These are phyloP conservation scores for Trichosporon inkin DNA, from an alignment of 1,284 basidiomycete genomes.

Conservation along the genomic window DNA sequence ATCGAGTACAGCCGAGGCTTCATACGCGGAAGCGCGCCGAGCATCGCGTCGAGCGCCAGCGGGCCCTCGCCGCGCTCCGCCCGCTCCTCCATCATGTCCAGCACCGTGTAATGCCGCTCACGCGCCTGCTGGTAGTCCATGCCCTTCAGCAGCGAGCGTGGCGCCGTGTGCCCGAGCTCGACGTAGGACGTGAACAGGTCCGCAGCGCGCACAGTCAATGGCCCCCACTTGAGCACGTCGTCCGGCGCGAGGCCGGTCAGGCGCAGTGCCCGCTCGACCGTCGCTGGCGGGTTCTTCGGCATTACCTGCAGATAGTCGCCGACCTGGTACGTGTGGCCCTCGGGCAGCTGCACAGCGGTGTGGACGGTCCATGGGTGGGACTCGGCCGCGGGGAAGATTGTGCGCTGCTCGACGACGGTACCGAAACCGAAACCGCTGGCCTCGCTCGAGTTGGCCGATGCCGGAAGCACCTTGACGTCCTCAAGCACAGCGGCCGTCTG, in stretches of 20 bases:
- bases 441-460: not conserved
- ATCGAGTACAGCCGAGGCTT: conserved; percentile 57
- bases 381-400: not conserved
- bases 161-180: conserved; percentile 43
- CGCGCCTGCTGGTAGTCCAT: conserved; percentile 19
- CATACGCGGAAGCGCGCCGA: conserved; percentile 52
- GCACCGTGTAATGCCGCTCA: conserved; percentile 12
- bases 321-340: conserved; percentile 49
- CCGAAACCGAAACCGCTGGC: not conserved
- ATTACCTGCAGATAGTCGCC: conserved; percentile 56
- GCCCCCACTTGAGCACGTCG: conserved; percentile 24
- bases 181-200: conserved; percentile 53
- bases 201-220: conserved; percentile 47
- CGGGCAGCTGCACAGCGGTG: conserved; percentile 54
- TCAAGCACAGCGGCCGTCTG: not conserved
- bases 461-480: conserved; percentile 1
- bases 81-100: conserved; percentile 26
- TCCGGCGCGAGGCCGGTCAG: conserved; percentile 6
- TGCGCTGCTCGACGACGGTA: not conserved
- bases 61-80: conserved; percentile 25
- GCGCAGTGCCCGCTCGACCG: conserved; percentile 49
- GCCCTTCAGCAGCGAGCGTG: conserved; percentile 14
- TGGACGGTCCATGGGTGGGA: conserved; percentile 22
- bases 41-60: conserved; percentile 52
- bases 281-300: conserved; percentile 13